Evolutionary conservation across 129 eudicot species (phyloP), one percentile per base, ranked within the genome.

Genomic region (Flaveria linearis): DNA sequence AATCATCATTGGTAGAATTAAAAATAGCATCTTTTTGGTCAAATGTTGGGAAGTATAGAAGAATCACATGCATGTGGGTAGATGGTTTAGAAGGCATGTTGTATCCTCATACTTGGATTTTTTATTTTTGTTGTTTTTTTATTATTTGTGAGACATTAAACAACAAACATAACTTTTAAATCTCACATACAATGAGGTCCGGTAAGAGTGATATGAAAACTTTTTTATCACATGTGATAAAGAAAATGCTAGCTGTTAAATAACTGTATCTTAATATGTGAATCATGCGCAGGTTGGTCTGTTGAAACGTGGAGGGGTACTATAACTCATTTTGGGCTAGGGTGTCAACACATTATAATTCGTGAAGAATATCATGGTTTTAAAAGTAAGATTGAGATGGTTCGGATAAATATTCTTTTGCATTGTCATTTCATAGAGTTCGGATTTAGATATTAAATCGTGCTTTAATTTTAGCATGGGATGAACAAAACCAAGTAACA

Each of bases 281-380:
- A 68, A 72, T 79, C 78, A 51, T 67, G 69, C 83, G 77, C 86
- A 93, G 98, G 98, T 93, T 85, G 98, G 98, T 49, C 77, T 93
- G 52, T 81, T 93, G 91, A n/a, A 93, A 93, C 74, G 98, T 93
- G 16, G 98, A 91, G 50, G 98, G 96, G 28, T 93, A 83, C 87
- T 93, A 89, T 68, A 91, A 93, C 82, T 87, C 93, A 65, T 28
- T 3, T 28, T 28, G 4, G 33, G 4, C 33, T 28, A 28, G 33
- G 33, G 33, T 28, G 33, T 28, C 33, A 28, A 28, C 30, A 3
- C 30, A 28, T 28, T 4, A 28, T 28, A 28, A 28, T 28, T 28
- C 33, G 33, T 4, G 33, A 28, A 28, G 5, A 28, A 28, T 3
- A 28, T 28, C 4, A 28, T 28, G 33, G 33, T 28, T 4, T 28